Evolutionary conservation across 352 stramenopile genomes (phyloP).

Genomic region (Pythium apleroticum): DNA sequence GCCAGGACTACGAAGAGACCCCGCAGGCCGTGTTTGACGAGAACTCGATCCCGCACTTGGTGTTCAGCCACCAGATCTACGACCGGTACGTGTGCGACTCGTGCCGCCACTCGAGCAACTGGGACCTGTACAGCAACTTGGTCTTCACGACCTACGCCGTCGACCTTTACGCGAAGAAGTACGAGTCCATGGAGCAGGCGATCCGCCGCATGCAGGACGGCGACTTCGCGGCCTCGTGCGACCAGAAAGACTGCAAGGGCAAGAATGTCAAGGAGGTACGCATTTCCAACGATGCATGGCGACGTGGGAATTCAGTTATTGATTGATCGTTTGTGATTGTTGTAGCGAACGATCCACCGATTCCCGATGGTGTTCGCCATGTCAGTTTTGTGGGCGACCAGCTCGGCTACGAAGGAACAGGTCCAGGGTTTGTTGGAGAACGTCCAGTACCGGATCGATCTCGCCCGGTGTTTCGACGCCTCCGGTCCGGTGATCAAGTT

Average conservation of each 20-base stretch:
- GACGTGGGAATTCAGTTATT: background rate
- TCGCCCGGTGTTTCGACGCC: slow-evolving; percentile 75
- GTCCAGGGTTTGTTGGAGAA: slow-evolving; percentile 66
- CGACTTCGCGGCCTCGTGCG: slow-evolving; percentile 57
- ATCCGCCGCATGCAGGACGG: slow-evolving; percentile 56
- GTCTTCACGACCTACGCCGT: slow-evolving; percentile 84
- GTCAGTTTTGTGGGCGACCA: slow-evolving; percentile 80
- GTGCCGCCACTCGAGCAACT: slow-evolving; percentile 63
- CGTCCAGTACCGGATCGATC: slow-evolving; percentile 64
- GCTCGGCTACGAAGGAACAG: slow-evolving; percentile 70
- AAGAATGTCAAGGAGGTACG: slow-evolving; percentile 67
- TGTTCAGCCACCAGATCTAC: slow-evolving; percentile 89
- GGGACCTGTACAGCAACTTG: slow-evolving; percentile 83
- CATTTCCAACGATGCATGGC: background rate
- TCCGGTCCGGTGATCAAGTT: slow-evolving; percentile 66
- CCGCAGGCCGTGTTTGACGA: slow-evolving; percentile 76
- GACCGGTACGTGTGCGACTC: slow-evolving; percentile 68
- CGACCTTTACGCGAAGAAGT: slow-evolving; percentile 58
- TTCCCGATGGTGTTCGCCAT: slow-evolving; percentile 88
- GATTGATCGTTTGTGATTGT: slow-evolving; percentile 9
- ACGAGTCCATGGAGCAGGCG: slow-evolving; percentile 74
- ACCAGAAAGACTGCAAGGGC: slow-evolving; percentile 52
- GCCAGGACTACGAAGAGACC: slow-evolving; percentile 64
- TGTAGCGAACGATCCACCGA: slow-evolving; percentile 64
- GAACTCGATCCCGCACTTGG: slow-evolving; percentile 84